A percentile compares a stretch with the other conserved stretches of the same genome.
Conservation (phyloP, 805 yeast genomes). For the Ogataea minuta region DNA sequence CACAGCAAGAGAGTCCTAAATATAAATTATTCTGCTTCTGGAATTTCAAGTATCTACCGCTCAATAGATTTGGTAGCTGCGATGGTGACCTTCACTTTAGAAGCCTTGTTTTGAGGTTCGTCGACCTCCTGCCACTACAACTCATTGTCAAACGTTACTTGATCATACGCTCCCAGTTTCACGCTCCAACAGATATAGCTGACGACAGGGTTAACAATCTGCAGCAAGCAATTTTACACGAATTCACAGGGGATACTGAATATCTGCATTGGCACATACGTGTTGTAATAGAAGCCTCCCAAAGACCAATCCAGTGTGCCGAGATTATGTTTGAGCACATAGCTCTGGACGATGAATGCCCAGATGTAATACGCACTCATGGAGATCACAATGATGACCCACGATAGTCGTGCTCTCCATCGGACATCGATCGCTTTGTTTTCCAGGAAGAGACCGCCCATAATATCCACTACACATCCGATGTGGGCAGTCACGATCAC, state of each 20-base stretch:
- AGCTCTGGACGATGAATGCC: conserved; percentile 17
- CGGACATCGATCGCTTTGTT: conserved; percentile 11
- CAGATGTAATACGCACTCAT: conserved; percentile 22
- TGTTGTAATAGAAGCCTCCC: conserved; percentile 14
- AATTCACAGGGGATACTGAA: conserved; percentile 26
- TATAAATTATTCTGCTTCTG: no score
- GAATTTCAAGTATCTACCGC: no score
- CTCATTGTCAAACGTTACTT: no score
- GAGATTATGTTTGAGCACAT: conserved; percentile 7
- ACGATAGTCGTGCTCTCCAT: conserved; percentile 18
- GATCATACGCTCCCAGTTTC: no score
- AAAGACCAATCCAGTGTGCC: conserved; percentile 23
- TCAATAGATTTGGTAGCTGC: no score
- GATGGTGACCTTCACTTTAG: no score
- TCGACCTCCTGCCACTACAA: no score
- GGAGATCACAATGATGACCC: conserved; percentile 13
- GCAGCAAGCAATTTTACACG: conserved; percentile 26
- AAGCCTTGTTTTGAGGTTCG: no score
- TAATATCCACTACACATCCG: conserved; percentile 19
- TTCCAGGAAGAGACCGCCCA: conserved; percentile 22
- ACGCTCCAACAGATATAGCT: conserved; percentile 1
- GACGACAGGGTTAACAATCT: conserved; percentile 17
- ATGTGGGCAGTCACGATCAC: conserved; percentile 25
- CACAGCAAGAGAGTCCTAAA: no score
- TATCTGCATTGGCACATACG: conserved; percentile 25